phyloP scores from a whole-genome alignment of 192 early-diverging fungal genomes.

The Radiomyces spectabilis region DNA sequence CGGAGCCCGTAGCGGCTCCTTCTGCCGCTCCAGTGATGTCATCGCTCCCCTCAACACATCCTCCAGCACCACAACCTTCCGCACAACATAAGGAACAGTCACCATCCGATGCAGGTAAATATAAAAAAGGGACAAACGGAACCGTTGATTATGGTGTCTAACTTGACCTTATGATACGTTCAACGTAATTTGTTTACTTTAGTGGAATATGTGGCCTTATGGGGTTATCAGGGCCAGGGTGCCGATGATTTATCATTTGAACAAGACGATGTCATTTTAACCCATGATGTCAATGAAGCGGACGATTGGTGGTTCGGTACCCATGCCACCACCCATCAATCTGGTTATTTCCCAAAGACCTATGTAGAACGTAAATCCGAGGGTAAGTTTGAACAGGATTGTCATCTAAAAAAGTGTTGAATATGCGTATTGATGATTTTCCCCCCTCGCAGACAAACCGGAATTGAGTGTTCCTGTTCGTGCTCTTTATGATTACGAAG shows the following conservation, averaged over 20 bases:
- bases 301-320: constrained; percentile 43
- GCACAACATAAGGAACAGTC: no score
- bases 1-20: background rate
- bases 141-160: no score
- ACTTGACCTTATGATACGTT: no score
- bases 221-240: constrained; percentile 31
- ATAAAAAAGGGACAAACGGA: no score
- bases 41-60: background rate
- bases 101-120: no score
- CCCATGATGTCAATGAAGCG: constrained; percentile 23
- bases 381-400: background rate
- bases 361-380: constrained; percentile 32
- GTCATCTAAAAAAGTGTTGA: background rate
- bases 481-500: constrained; percentile 34
- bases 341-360: constrained; percentile 41
- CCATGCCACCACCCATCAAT: constrained; percentile 21
- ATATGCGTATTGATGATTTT: background rate
- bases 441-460: constrained; percentile 4
- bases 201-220: constrained; percentile 25
- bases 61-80: no score
- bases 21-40: background rate
- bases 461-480: constrained; percentile 29
- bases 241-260: constrained; percentile 34
- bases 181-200: no score
- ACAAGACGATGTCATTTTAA: constrained; percentile 28